Percentiles rank a stretch among this genome's conserved stretches.
These are phyloP conservation scores for Gnomoniopsis sp. DNA, from an alignment of 2,329 filamentous ascomycete genomes.

Conservation along the genomic window DNA sequence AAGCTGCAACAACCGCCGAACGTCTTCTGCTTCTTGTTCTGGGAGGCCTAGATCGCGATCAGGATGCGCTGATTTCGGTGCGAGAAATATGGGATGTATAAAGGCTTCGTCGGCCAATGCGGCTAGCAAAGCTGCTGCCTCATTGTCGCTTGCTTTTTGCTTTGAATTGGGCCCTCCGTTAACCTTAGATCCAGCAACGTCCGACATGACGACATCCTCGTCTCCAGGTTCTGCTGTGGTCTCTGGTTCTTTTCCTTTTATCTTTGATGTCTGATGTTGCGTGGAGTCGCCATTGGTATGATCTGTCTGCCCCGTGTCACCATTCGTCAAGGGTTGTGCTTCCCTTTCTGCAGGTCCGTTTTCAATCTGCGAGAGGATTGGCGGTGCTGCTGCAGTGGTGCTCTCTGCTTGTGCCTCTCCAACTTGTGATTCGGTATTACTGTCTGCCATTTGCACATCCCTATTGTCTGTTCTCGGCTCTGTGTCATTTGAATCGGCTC, in stretches of 20 bases:
- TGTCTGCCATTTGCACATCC: slow-evolving; percentile 23
- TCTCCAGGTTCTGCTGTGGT: slow-evolving; percentile 1
- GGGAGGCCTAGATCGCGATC: slow-evolving; percentile 72
- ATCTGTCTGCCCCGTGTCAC: neutral
- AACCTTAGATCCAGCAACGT: neutral
- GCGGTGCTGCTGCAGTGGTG: neutral
- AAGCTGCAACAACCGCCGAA: slow-evolving; percentile 67
- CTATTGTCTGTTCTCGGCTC: slow-evolving; percentile 10
- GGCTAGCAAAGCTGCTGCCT: slow-evolving; percentile 12
- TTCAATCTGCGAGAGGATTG: neutral
- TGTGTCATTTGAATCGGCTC: neutral
- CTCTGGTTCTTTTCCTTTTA: slow-evolving; percentile 13
- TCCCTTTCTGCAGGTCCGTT: neutral
- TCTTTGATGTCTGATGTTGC: neutral
- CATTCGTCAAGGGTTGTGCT: neutral
- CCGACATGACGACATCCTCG: slow-evolving; percentile 9
- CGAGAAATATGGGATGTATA: slow-evolving; percentile 72
- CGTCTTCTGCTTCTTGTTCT: slow-evolving; percentile 71
- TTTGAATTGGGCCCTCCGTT: neutral
- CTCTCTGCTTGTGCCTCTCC: neutral
- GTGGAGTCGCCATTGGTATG: slow-evolving; percentile 4
- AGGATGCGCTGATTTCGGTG: slow-evolving; percentile 57
- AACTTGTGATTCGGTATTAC: slow-evolving; percentile 10
- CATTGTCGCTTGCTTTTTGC: slow-evolving; percentile 3
- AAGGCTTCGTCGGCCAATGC: slow-evolving; percentile 40